Conservation (phyloP, 179 eudicot species). For the Spergularia azorica region DNA sequence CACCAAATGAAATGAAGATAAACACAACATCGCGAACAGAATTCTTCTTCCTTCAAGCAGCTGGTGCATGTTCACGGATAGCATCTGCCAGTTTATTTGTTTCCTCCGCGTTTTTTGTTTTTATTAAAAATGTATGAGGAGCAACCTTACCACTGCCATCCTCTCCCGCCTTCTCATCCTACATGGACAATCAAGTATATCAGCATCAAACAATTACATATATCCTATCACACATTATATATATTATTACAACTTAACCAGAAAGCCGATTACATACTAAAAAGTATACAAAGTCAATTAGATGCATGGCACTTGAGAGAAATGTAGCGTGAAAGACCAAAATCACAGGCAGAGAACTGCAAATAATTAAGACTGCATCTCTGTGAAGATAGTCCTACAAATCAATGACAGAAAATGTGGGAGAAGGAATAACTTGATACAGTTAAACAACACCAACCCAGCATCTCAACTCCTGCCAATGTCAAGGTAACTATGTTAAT, state of each 20-base stretch:
- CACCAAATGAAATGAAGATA: constrained; percentile 10
- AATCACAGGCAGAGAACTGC: too few species aligned
- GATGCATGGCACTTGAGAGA: too few species aligned
- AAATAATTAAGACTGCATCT: too few species aligned
- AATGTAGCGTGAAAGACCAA: too few species aligned
- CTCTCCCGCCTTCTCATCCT: constrained; percentile 57
- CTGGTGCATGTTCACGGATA: constrained; percentile 80
- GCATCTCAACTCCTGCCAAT: too few species aligned
- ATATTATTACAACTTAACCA: too few species aligned
- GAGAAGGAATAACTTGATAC: too few species aligned
- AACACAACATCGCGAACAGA: neutral
- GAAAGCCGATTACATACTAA: neutral
- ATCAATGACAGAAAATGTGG: too few species aligned
- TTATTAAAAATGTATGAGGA: constrained; percentile 76
- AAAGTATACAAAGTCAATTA: too few species aligned
- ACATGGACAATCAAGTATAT: constrained; percentile 20
- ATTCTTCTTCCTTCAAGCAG: constrained; percentile 33
- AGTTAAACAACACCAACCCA: too few species aligned
- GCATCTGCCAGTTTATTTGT: constrained; percentile 74
- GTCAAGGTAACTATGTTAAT: too few species aligned
- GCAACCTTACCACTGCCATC: constrained; percentile 43
- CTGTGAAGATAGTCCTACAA: too few species aligned
- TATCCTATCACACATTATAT: neutral
- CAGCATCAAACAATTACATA: neutral
- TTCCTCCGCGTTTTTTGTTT: constrained; percentile 68